phyloP scores from a whole-genome alignment of 2,329 filamentous ascomycete species.

The Sphaerulina musiva region DNA sequence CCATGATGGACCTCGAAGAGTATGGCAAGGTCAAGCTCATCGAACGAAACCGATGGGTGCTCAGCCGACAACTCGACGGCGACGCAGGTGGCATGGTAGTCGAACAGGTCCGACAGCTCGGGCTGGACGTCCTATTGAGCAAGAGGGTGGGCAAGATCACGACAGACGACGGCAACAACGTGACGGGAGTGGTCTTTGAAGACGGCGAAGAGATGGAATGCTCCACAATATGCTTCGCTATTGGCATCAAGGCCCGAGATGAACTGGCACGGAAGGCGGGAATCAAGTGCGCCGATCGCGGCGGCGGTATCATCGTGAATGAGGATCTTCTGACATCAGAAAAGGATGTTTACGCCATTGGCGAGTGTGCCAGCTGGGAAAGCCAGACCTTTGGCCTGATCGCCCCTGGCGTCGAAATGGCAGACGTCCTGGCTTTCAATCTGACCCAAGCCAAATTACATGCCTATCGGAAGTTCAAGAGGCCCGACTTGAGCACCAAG shows the following conservation, averaged over 20 bases:
- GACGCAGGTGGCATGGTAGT: conserved; percentile 78
- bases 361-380: conserved; percentile 86
- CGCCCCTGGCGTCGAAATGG: conserved; percentile 86
- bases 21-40: conserved; percentile 70
- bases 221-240: conserved; percentile 81
- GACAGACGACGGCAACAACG: conserved; percentile 58
- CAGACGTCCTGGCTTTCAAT: conserved; percentile 84
- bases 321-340: conserved; percentile 62
- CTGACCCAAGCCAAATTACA: conserved; percentile 75
- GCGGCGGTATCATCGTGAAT: conserved; percentile 69
- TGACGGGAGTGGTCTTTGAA: conserved; percentile 70
- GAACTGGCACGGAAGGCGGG: conserved; percentile 64
- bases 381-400: conserved; percentile 83
- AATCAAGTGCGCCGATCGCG: conserved; percentile 64
- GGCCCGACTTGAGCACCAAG: conserved; percentile 84
- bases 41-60: conserved; percentile 74
- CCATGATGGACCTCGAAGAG: conserved; percentile 77
- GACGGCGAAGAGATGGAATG: conserved; percentile 72
- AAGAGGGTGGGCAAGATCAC: conserved; percentile 69
- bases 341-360: conserved; percentile 74
- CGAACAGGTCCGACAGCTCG: conserved; percentile 70
- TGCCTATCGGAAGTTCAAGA: conserved; percentile 62
- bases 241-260: conserved; percentile 75
- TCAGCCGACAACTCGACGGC: conserved; percentile 73
- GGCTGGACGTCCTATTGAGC: conserved; percentile 71